Evolutionary conservation across 768 basidiomycete genomes (phyloP), one percentile per base, ranked within the genome.

Genomic region (Butyriboletus loyo): DNA sequence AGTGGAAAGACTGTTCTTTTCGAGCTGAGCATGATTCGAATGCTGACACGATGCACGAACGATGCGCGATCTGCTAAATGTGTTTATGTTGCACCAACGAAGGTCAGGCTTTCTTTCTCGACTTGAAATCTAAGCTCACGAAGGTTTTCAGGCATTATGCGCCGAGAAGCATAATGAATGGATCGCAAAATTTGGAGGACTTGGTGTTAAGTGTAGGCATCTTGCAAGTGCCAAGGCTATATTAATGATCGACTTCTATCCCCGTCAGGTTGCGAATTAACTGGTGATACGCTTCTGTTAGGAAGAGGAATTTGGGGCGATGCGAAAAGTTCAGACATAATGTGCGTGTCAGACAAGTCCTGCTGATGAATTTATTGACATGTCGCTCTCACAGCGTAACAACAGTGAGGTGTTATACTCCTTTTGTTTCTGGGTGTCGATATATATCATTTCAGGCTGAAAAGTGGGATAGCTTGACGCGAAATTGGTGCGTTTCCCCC

Each of bases 1-100:
- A 91, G 92, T 46, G 97, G 97, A 27, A 98, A 98, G 71, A 99
- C 97, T 0, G 92, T 89, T 9, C 72, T 98, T 27, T 99, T 98
- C 60, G 97, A 99, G 65, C 73, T 99, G 14, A 83, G 89, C 2
- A 89, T 98, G 49, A 82, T 98, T 46, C 82, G 83, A 30, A 79
- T 91, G 75, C 69, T 92, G 28, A 73, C 73, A 46, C 69, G 78
- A 45, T 70, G 74, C 8, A 61, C 69, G 45, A 66, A 67, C 27
- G 64, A 57, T 11, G 55, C 53, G 15, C 66, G 72, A 25, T 55
- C 66, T n/a, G 60, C 68, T 3, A 92, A 90, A 72, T 88, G 87
- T 56, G 83, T 99, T 15, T 99, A 99, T 64, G 84, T 99, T 60
- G 90, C 94, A 1, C 95, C 94, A 0, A 95, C 92, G 2, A 96